These are phyloP conservation scores for Neurospora sp. DNA, from an alignment of 495 filamentous ascomycete genomes.

Conservation along the genomic window DNA sequence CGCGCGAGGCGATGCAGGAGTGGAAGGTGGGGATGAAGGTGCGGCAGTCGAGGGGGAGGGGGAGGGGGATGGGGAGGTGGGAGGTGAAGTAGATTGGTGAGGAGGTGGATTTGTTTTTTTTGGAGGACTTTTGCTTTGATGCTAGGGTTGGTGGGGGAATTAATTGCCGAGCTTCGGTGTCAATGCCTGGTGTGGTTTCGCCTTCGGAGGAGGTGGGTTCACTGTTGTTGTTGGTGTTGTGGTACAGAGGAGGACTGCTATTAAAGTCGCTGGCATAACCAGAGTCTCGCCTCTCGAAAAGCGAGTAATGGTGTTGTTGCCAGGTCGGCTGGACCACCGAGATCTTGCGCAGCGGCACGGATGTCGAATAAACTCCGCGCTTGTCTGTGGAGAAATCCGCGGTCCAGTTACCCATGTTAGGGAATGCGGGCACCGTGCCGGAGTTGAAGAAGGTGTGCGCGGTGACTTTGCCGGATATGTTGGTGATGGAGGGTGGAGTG, in stretches of 20 bases:
- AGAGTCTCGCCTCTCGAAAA: conserved; percentile 48
- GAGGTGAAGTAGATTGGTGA: conserved; percentile 49
- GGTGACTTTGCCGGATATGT: conserved; percentile 60
- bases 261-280: conserved; percentile 29
- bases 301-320: conserved; percentile 39
- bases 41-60: conserved; percentile 54
- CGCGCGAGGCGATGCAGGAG: conserved; percentile 69
- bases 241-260: not conserved
- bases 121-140: not conserved
- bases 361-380: conserved; percentile 57
- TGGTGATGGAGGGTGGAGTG: conserved; percentile 57
- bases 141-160: not conserved
- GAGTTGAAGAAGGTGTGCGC: conserved; percentile 63
- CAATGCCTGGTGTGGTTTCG: conserved; percentile 2
- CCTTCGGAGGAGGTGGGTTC: not conserved
- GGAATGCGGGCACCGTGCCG: conserved; percentile 33
- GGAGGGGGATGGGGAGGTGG: conserved; percentile 60
- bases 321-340: conserved; percentile 57
- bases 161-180: not conserved
- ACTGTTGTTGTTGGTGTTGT: conserved; percentile 1
- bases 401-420: conserved; percentile 46
- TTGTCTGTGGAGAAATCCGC: conserved; percentile 36
- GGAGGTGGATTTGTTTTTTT: not conserved
- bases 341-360: conserved; percentile 51
- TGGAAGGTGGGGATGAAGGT: conserved; percentile 83